Conservation (phyloP, 2,329 filamentous ascomycete species). For the Neurospora crassa region DNA sequence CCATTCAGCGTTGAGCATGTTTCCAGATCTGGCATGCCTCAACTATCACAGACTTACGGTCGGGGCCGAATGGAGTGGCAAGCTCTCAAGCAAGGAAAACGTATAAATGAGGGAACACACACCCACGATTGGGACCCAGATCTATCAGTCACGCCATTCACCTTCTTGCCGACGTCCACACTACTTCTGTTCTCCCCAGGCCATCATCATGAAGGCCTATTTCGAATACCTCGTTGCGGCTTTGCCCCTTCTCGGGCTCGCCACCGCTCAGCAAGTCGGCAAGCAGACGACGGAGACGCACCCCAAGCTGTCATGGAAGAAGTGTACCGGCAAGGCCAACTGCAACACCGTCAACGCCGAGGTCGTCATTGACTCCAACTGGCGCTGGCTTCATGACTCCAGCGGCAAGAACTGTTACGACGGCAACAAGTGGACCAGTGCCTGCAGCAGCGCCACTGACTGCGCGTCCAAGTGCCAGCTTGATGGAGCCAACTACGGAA, state of each 20-base stretch:
- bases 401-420: slow-evolving; percentile 39
- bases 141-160: background rate
- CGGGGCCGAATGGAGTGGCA: background rate
- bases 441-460: slow-evolving; percentile 28
- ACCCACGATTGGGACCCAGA: background rate
- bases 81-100: background rate
- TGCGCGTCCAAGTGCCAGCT: slow-evolving; percentile 36
- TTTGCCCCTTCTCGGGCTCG: slow-evolving; percentile 12
- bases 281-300: slow-evolving; percentile 10
- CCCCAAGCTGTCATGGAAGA: slow-evolving; percentile 13
- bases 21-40: background rate
- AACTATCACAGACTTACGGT: background rate
- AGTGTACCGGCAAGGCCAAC: slow-evolving; percentile 15
- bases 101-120: background rate
- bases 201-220: slow-evolving; percentile 15
- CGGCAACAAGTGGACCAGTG: slow-evolving; percentile 29
- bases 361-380: slow-evolving; percentile 43
- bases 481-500: slow-evolving; percentile 35
- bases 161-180: background rate
- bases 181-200: background rate
- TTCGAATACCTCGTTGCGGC: slow-evolving; percentile 15
- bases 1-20: background rate
- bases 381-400: slow-evolving; percentile 41
- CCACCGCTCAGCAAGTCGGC: slow-evolving; percentile 11
- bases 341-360: slow-evolving; percentile 26